Base-by-base conservation (phyloP, 2,329 filamentous ascomycete genomes). In the Fusarium guadeloupense region DNA sequence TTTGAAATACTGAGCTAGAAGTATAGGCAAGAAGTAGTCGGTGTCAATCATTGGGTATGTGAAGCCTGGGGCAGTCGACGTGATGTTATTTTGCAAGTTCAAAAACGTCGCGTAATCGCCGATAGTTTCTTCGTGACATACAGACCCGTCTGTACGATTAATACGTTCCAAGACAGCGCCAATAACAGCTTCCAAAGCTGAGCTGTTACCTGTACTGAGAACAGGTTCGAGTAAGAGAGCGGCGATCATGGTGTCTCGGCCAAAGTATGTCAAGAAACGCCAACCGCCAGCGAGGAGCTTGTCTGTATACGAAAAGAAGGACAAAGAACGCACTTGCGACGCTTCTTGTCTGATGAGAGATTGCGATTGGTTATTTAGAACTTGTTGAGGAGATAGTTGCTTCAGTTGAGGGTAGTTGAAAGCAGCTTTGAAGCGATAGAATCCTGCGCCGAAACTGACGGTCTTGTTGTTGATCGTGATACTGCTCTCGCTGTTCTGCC, bases 191-290 rank as follows among this genome's bases (percentile, higher is more conserved):
- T 89, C 87, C 13, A 87, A 77, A 0, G 85, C 81, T 4, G 84
- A 80, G 0, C 76, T 80, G 31, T 83, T 74, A 0, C 84, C 85
- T 37, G 80, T 75, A 44, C 83, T 87, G 2, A 89, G 74, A 0
- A 89, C 77, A 0, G 84, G 80, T 52, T 86, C 80, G 25, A 89
- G 74, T 1, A 89, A 74, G 0, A 89, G 77, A 13, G 83, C 76
- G 1, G 84, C 78, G 33, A 89, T 86, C 78, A 89, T 86, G 57
- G 81, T 86, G 66, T 90, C 86, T 10, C 86, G 80, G 1, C 86
- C 86, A 72, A 89, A 89, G 66, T 89, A 89, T 0, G 86, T 89
- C 38, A 89, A 71, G 63, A 89, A 89, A 2, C 85, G 76, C 87
- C 86, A 89, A 5, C 84, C 85, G 10, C 86, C 86, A 2, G 87